Base-by-base conservation (phyloP, 805 yeast species). In the Saturnispora sekii region DNA sequence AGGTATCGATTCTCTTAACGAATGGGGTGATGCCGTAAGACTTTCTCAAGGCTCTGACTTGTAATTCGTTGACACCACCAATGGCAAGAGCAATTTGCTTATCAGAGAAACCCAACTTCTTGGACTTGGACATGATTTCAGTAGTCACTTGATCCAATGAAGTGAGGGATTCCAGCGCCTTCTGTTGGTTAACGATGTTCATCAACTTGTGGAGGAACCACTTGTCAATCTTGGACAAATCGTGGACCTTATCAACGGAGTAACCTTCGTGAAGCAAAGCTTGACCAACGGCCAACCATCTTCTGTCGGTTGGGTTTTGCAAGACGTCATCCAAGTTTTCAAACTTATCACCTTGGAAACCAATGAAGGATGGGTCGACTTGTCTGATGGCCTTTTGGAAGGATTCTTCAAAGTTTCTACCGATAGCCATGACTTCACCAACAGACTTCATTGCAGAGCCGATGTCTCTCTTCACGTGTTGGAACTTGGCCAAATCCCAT, bases 211-310 rank as follows among this genome's bases (percentile, higher is more conserved):
- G 69, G 58, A 90, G 72, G 72, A 90, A 90, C 98, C 98, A 90
- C 59, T 82, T 83, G 68, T 90, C 98, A 64, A 90, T 90, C 65
- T 84, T 88, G 50, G 95, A 76, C 52, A 90, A 73, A 34, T 89
- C 95, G 63, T 90, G 96, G 44, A 93, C 96, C 61, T 72, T 76
- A 47, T 93, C 97, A 49, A 93, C 96, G 10, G 95, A 64, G 67
- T 90, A 90, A 64, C 79, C 78, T 69, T 88, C 95, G 63, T 89
- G 93, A 45, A 90, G 68, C 60, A 90, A 72, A 48, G 98, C 98
- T 69, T 93, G 96, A 46, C 97, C 97, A 48, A 90, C 96, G 42
- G 98, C 98, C 58, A 93, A 75, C 90, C 96, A 82, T 74, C 97
- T 79, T 72, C 96, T 77, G 66, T 93, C 96, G 50, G 96, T 87